A percentile compares a stretch with the other conserved stretches of the same genome.
These are phyloP conservation scores for Leptographium wingfieldii DNA, from an alignment of 2,329 filamentous ascomycete genomes.

Conservation along the genomic window DNA sequence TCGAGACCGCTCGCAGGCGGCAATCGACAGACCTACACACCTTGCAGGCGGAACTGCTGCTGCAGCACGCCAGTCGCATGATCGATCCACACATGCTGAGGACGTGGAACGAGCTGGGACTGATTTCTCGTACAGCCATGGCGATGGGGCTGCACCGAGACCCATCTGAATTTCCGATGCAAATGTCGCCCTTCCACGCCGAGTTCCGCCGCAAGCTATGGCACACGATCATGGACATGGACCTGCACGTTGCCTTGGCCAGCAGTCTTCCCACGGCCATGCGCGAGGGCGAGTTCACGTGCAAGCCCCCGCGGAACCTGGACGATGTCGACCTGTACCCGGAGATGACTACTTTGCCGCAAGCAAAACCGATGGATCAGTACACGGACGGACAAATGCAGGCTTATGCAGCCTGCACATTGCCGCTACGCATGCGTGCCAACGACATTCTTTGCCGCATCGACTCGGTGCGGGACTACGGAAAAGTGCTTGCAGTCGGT, in stretches of 20 bases:
- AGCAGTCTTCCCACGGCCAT: slow-evolving; percentile 39
- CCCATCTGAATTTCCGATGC: slow-evolving; percentile 35
- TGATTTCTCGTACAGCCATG: slow-evolving; percentile 44
- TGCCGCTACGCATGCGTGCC: slow-evolving; percentile 35
- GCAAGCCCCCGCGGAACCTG: slow-evolving; percentile 38
- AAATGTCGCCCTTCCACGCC: slow-evolving; percentile 36
- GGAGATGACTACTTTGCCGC: slow-evolving; percentile 35
- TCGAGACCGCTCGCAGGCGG: slow-evolving; percentile 38
- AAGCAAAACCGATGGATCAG: slow-evolving; percentile 36
- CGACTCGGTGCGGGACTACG: slow-evolving; percentile 38
- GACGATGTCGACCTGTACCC: slow-evolving; percentile 37
- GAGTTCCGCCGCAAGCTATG: slow-evolving; percentile 42
- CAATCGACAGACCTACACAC: slow-evolving; percentile 39
- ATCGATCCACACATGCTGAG: slow-evolving; percentile 35
- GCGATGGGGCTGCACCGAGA: slow-evolving; percentile 46
- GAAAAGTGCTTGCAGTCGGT: slow-evolving; percentile 39
- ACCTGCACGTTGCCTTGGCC: slow-evolving; percentile 40
- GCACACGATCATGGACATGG: slow-evolving; percentile 44
- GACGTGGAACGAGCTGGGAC: slow-evolving; percentile 41
- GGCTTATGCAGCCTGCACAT: slow-evolving; percentile 38
- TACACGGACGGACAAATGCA: slow-evolving; percentile 41
- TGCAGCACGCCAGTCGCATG: slow-evolving; percentile 39
- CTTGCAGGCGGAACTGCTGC: slow-evolving; percentile 40
- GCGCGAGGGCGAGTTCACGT: slow-evolving; percentile 40
- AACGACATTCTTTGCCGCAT: slow-evolving; percentile 37